These are phyloP conservation scores for Sporisorium reilianum DNA, from an alignment of 1,284 basidiomycete genomes.

Conservation along the genomic window DNA sequence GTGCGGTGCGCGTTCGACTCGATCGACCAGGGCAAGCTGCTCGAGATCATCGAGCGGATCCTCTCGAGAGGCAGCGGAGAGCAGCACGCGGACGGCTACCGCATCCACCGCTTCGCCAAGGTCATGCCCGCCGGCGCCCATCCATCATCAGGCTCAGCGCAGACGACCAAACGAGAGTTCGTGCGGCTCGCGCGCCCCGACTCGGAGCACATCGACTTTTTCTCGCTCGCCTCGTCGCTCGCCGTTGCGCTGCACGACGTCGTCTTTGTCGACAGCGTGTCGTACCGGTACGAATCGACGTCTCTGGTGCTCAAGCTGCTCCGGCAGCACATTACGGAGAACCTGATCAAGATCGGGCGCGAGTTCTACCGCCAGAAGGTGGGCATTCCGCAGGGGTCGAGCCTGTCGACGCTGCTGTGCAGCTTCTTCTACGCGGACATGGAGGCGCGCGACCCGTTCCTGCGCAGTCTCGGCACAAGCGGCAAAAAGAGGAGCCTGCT, in stretches of 20 bases:
- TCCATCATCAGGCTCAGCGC: neutral
- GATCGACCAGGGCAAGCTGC: constrained; percentile 87
- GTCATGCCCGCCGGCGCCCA: constrained; percentile 32
- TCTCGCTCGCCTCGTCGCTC: constrained; percentile 71
- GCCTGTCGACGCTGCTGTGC: constrained; percentile 88
- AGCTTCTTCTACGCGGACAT: constrained; percentile 86
- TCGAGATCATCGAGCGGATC: constrained; percentile 80
- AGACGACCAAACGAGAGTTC: constrained; percentile 28
- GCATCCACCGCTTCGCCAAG: constrained; percentile 60
- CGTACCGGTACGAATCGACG: constrained; percentile 74
- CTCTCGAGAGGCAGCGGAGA: constrained; percentile 14
- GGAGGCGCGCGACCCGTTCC: constrained; percentile 74
- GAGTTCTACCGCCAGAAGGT: constrained; percentile 85
- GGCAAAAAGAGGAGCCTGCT: constrained; percentile 21
- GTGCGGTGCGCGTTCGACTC: constrained; percentile 96
- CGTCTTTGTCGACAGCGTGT: constrained; percentile 86
- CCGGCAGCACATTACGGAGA: constrained; percentile 88
- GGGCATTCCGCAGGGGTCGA: constrained; percentile 96
- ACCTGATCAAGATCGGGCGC: constrained; percentile 79
- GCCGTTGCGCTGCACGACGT: constrained; percentile 79
- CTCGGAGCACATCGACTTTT: constrained; percentile 82
- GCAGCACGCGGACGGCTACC: constrained; percentile 45
- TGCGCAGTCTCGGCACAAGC: constrained; percentile 74
- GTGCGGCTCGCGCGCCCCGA: constrained; percentile 50
- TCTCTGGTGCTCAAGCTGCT: constrained; percentile 80